Conservation (phyloP, 2,329 filamentous ascomycete genomes). For the Acrocalymma vagum region DNA sequence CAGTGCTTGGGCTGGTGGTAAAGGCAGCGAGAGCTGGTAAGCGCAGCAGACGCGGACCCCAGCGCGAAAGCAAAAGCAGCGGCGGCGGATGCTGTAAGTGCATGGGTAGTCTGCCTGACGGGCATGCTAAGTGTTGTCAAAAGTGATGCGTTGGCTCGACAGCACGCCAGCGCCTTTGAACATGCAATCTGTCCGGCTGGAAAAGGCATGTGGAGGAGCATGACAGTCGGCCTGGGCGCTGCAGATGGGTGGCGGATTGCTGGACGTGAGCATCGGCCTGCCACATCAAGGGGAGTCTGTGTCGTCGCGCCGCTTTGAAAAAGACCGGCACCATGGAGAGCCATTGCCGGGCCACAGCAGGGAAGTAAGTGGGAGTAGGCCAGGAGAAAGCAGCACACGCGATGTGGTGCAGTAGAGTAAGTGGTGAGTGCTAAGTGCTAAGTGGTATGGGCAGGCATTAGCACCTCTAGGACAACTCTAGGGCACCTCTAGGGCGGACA, state of each 20-base stretch:
- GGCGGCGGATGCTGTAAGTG: slow-evolving; percentile 43
- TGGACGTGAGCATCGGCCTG: slow-evolving; percentile 17
- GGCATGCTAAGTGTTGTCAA: slow-evolving; percentile 52
- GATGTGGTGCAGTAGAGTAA: too few relatives aligned
- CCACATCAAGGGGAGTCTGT: slow-evolving; percentile 13
- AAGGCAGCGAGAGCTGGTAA: slow-evolving; percentile 48
- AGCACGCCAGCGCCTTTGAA: slow-evolving; percentile 47
- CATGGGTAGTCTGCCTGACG: slow-evolving; percentile 49
- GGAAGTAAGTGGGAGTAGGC: too few relatives aligned
- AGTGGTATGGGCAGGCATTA: too few relatives aligned
- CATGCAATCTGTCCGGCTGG: slow-evolving; percentile 52
- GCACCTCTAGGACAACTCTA: not conserved
- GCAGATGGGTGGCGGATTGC: slow-evolving; percentile 30
- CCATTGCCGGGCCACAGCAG: too few relatives aligned
- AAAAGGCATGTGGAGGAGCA: slow-evolving; percentile 44
- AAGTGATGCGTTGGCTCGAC: slow-evolving; percentile 52
- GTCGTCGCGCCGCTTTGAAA: slow-evolving; percentile 16
- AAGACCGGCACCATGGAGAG: slow-evolving; percentile 19
- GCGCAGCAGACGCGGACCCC: slow-evolving; percentile 48
- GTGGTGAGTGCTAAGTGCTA: too few relatives aligned
- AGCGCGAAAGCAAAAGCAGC: slow-evolving; percentile 44
- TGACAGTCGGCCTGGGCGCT: slow-evolving; percentile 35
- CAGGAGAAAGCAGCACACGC: too few relatives aligned
- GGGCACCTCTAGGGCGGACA: slow-evolving; percentile 11
- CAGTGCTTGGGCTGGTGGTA: slow-evolving; percentile 37